phyloP scores from a whole-genome alignment of 371 early-diverging fungal genomes.

The Mucor circinelloides region DNA sequence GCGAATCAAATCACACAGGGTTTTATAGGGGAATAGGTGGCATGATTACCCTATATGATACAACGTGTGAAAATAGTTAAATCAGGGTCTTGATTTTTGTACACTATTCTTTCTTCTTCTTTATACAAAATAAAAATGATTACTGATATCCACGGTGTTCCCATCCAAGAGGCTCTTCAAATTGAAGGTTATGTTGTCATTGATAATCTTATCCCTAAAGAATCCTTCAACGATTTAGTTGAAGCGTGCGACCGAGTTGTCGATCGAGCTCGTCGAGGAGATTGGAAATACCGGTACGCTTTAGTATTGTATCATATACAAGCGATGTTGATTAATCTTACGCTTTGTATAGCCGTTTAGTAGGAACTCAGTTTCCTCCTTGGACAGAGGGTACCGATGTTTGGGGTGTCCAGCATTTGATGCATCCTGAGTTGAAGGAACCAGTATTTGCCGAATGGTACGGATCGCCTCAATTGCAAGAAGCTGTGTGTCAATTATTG shows the following conservation, averaged over 20 bases:
- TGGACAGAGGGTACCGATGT: slow-evolving; percentile 59
- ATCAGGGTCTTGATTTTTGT: background rate
- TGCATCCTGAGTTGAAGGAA: slow-evolving; percentile 55
- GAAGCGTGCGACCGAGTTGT: slow-evolving; percentile 55
- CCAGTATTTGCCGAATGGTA: slow-evolving; percentile 57
- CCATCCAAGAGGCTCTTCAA: slow-evolving; percentile 46
- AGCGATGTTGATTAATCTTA: background rate
- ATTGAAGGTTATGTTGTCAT: slow-evolving; percentile 57
- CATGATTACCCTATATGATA: background rate
- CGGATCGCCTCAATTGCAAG: slow-evolving; percentile 41
- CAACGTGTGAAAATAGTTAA: background rate
- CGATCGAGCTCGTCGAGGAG: slow-evolving; percentile 48
- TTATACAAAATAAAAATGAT: slow-evolving; percentile 19
- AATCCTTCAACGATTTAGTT: slow-evolving; percentile 35
- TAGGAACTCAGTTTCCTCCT: slow-evolving; percentile 62
- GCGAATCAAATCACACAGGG: background rate
- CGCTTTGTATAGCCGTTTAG: slow-evolving; percentile 35
- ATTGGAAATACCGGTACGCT: slow-evolving; percentile 53
- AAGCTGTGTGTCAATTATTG: slow-evolving; percentile 48
- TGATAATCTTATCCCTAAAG: slow-evolving; percentile 47
- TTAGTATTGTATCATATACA: background rate
- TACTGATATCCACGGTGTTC: slow-evolving; percentile 42
- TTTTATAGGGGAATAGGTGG: background rate
- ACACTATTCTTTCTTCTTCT: background rate
- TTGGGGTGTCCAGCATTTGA: slow-evolving; percentile 61